Evolutionary conservation across 352 stramenopile genomes (phyloP).

Genomic region (Aphanomyces cochlioides): DNA sequence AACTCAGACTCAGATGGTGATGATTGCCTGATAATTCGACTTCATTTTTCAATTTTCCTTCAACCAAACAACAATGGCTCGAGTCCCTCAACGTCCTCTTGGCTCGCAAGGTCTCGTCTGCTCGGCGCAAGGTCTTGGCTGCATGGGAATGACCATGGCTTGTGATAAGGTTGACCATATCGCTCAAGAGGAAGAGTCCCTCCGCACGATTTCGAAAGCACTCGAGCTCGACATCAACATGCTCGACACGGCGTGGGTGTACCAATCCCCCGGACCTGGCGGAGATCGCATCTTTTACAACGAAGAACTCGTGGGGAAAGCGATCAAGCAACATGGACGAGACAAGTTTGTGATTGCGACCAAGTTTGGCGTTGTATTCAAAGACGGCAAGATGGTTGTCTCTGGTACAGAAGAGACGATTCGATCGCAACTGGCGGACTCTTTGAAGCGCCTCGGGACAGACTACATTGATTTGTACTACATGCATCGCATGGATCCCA

Average conservation of each 20-base stretch:
- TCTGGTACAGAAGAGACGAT: constrained; percentile 49
- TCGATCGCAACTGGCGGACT: constrained; percentile 55
- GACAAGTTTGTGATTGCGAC: constrained; percentile 66
- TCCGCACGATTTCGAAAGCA: constrained; percentile 1
- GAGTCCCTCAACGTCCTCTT: not conserved
- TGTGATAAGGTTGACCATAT: constrained; percentile 20
- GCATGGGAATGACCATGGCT: constrained; percentile 26
- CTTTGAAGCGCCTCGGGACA: constrained; percentile 51
- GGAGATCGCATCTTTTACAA: constrained; percentile 52
- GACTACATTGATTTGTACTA: constrained; percentile 70
- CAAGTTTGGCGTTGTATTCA: constrained; percentile 58
- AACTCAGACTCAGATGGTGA: too few species aligned
- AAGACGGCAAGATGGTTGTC: constrained; percentile 40
- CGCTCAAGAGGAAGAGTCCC: constrained; percentile 5
- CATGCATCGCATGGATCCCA: constrained; percentile 58
- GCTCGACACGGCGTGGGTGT: constrained; percentile 62
- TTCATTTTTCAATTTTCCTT: too few species aligned
- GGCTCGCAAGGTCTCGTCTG: constrained; percentile 19
- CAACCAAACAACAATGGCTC: not conserved
- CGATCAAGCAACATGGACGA: constrained; percentile 47
- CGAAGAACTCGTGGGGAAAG: constrained; percentile 51
- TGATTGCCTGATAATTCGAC: too few species aligned
- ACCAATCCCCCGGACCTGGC: constrained; percentile 37
- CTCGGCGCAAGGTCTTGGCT: constrained; percentile 14
- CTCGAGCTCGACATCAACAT: constrained; percentile 57